Conservation (phyloP, 2,329 filamentous ascomycete genomes). For the Emydomyces testavorans region DNA sequence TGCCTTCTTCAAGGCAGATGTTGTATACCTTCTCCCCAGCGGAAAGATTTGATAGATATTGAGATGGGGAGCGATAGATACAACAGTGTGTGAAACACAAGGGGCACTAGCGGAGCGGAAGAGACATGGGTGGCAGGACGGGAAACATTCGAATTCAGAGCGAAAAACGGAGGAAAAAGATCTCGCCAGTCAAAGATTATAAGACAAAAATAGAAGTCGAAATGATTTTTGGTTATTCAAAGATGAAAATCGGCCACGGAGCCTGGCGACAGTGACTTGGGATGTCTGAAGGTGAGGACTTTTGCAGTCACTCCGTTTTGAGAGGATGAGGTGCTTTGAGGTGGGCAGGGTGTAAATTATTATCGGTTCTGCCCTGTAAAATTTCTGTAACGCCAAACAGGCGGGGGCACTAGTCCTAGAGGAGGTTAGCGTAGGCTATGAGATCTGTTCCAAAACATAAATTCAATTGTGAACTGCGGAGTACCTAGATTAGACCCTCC, state of each 20-base stretch:
- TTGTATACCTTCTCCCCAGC: background rate
- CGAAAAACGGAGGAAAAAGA: background rate
- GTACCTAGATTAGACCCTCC: no score
- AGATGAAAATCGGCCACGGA: background rate
- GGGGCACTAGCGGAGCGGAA: constrained; percentile 1
- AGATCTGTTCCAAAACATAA: background rate
- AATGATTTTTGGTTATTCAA: background rate
- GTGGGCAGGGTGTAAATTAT: constrained; percentile 9
- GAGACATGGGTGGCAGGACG: constrained; percentile 7
- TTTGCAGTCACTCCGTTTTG: background rate
- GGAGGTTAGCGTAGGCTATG: background rate
- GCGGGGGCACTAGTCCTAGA: background rate
- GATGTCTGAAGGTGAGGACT: background rate
- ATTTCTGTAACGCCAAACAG: background rate
- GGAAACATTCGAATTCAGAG: background rate
- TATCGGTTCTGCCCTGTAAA: constrained; percentile 6
- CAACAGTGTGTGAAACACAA: constrained; percentile 5
- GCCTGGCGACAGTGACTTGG: background rate
- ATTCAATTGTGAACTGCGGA: no score
- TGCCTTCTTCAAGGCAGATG: constrained; percentile 22
- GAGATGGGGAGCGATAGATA: background rate
- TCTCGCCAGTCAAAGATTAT: background rate
- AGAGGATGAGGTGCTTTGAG: constrained; percentile 5
- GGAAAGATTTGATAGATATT: background rate
- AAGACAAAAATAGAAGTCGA: background rate